These are phyloP conservation scores for Colletotrichum caudatum DNA, from an alignment of 2,329 filamentous ascomycete species.

Conservation along the genomic window DNA sequence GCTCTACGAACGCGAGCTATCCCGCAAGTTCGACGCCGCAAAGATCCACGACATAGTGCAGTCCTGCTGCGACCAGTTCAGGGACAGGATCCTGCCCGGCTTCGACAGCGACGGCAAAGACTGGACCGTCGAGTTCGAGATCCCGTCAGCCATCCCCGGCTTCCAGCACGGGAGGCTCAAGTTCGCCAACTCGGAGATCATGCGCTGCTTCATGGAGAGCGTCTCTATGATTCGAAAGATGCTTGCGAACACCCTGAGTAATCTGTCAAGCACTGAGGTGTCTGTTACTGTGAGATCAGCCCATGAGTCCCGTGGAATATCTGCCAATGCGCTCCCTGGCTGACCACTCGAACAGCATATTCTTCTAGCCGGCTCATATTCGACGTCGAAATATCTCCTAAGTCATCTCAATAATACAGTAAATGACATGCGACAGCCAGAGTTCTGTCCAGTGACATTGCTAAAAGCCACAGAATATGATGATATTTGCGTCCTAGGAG, in stretches of 20 bases:
- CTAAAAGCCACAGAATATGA: not conserved
- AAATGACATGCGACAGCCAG: not conserved
- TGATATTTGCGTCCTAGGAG: not conserved
- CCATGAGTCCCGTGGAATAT: not conserved
- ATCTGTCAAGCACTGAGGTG: not conserved
- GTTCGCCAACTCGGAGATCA: conserved; percentile 10
- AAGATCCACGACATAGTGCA: not conserved
- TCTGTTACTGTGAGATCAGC: not conserved
- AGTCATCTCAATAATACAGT: not conserved
- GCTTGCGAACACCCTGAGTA: not conserved
- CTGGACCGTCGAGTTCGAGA: conserved; percentile 13
- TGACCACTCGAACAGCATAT: conserved; percentile 7
- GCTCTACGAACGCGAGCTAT: conserved; percentile 4
- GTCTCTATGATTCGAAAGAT: conserved; percentile 5
- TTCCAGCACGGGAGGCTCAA: conserved; percentile 15
- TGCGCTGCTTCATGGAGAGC: conserved; percentile 12
- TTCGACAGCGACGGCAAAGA: conserved; percentile 17
- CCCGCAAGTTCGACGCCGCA: conserved; percentile 5
- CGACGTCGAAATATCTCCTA: conserved; percentile 7
- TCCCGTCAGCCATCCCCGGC: not conserved
- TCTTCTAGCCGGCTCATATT: conserved; percentile 6
- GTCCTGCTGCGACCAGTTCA: conserved; percentile 15
- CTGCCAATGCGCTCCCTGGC: not conserved
- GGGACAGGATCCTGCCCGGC: not conserved
- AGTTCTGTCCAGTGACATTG: not conserved